Evolutionary conservation across 257 asterid genomes (phyloP), one percentile per base, ranked within the genome.

Genomic region (Forsythia viridissima): DNA sequence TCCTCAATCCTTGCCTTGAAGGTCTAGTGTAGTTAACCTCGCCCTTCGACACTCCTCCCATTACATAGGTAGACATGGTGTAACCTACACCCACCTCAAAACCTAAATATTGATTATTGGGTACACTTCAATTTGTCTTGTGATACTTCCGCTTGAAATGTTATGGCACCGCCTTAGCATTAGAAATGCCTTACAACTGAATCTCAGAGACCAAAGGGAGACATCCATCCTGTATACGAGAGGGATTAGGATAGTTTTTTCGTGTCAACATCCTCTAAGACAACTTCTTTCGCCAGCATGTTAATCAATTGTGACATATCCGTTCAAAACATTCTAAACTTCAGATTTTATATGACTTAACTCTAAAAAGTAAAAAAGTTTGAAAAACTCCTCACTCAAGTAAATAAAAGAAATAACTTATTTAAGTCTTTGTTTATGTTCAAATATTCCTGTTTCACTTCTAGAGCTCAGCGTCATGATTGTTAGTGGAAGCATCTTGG

Each of bases 371-470:
- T 43, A 24, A 70, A 48, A n/a, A 40, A 7, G 48, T 20, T 3
- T 8, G 40, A 57, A 40, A 42, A 46, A 34, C 46, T 9, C 36
- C 63, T 16, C 16, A 18, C 20, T 44, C 71, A 21, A 61, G 68
- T 30, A 36, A n/a, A 63, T 24, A 41, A 34, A 42, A 43, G 39
- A 46, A 16, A 57, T n/a, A 39, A 40, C 48, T 44, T 15, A n/a
- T 12, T 18, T 59, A 20, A 70, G 6, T 71, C 41, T 66, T 48
- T 42, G 36, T 74, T 76, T 42, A 30, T 66, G 67, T 20, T 72
- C 8, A 68, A 24, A 30, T 70, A 66, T 69, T 77, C 66, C 20
- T 63, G 73, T 55, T 61, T 73, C 66, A 52, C 24, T 63, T 18
- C 10, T 42, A 16, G 37, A 16, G 24, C 77, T 51, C 66, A 39